These are phyloP conservation scores for Kwoniella sp. DNA, from an alignment of 768 basidiomycete genomes.

Conservation along the genomic window DNA sequence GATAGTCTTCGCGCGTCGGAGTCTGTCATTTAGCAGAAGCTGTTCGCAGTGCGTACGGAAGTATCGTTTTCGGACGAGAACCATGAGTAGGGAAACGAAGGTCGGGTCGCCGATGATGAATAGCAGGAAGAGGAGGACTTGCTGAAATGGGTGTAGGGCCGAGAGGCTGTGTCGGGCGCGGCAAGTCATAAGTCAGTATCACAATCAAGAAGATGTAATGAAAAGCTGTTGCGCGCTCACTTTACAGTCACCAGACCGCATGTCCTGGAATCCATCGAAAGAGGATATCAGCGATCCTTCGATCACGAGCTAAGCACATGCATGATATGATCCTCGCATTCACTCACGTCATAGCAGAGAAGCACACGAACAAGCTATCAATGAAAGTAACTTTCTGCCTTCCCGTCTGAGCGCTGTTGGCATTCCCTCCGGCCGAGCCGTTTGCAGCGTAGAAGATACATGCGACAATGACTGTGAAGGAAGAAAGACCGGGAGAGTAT, in stretches of 20 bases:
- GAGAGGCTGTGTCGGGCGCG: slow-evolving; percentile 35
- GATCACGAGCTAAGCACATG: background rate
- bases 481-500: background rate
- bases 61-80: slow-evolving; percentile 43
- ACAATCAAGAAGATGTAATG: slow-evolving; percentile 2
- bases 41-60: slow-evolving; percentile 43
- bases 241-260: slow-evolving; percentile 49
- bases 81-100: slow-evolving; percentile 46
- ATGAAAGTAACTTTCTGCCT: slow-evolving; percentile 33
- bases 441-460: slow-evolving; percentile 46
- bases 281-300: background rate
- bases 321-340: background rate
- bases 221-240: slow-evolving; percentile 34
- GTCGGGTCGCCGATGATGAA: slow-evolving; percentile 33
- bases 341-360: slow-evolving; percentile 51
- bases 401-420: slow-evolving; percentile 23
- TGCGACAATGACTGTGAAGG: slow-evolving; percentile 28
- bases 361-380: slow-evolving; percentile 45
- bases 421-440: slow-evolving; percentile 31
- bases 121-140: slow-evolving; percentile 23
- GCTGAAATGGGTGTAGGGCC: slow-evolving; percentile 29
- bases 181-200: background rate
- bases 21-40: slow-evolving; percentile 31
- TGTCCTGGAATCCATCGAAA: slow-evolving; percentile 18
- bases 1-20: slow-evolving; percentile 32